Conservation (phyloP, 805 yeast genomes). For the Pichia paraexigua region DNA sequence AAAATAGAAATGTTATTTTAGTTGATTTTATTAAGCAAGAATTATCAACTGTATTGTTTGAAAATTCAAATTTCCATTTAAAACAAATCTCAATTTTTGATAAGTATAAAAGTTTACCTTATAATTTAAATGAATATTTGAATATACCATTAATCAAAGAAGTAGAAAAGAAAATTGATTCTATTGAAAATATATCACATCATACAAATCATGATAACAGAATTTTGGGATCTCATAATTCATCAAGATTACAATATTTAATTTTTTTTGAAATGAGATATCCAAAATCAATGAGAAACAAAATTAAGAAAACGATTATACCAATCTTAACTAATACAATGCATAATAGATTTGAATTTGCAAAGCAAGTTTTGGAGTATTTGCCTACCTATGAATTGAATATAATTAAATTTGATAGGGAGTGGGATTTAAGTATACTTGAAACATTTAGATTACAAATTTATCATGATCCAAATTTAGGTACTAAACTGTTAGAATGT, state of each 20-base stretch:
- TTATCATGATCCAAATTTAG: constrained; percentile 26
- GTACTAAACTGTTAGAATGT: constrained; percentile 33
- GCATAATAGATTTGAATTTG: constrained; percentile 38
- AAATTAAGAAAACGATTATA: constrained; percentile 40
- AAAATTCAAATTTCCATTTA: constrained; percentile 18
- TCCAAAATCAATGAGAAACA: constrained; percentile 43
- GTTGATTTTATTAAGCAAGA: constrained; percentile 33
- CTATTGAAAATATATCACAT: not conserved
- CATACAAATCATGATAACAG: not conserved
- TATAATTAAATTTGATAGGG: constrained; percentile 40
- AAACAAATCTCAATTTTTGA: not conserved
- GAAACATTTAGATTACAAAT: constrained; percentile 26
- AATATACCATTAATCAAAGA: not conserved
- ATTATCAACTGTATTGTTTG: constrained; percentile 39
- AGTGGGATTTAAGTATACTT: constrained; percentile 33
- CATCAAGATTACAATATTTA: constrained; percentile 50
- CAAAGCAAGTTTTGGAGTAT: constrained; percentile 46
- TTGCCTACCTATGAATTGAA: constrained; percentile 44
- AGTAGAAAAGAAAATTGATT: not conserved
- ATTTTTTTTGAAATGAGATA: constrained; percentile 53
- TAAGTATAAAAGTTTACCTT: constrained; percentile 10
- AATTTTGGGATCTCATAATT: constrained; percentile 1
- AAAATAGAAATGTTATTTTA: constrained; percentile 30
- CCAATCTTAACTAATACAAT: constrained; percentile 50
- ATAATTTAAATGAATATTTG: not conserved